Percentiles rank a stretch among this genome's conserved stretches.
These are phyloP conservation scores for Emmonsiellopsis sp. DNA, from an alignment of 2,329 filamentous ascomycete genomes.

Conservation along the genomic window DNA sequence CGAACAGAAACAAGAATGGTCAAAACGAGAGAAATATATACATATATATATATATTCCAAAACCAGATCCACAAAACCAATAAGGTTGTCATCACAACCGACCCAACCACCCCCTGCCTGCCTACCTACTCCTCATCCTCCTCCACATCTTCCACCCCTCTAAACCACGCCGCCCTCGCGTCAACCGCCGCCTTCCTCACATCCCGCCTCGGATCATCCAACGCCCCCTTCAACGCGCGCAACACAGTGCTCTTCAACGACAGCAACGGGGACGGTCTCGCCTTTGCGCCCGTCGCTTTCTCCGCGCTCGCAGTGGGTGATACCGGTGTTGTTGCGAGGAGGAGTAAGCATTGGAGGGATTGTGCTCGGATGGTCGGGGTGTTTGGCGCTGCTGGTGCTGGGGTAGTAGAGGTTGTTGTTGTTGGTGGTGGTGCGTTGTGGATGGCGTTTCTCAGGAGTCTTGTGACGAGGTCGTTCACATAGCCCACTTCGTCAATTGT, in stretches of 20 bases:
- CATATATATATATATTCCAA: no score
- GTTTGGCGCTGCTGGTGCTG: slow-evolving; percentile 9
- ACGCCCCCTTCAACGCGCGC: slow-evolving; percentile 42
- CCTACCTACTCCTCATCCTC: slow-evolving; percentile 37
- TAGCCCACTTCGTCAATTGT: slow-evolving; percentile 47
- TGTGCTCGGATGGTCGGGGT: slow-evolving; percentile 24
- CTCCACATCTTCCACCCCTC: slow-evolving; percentile 49
- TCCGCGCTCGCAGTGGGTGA: slow-evolving; percentile 14
- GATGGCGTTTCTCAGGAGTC: slow-evolving; percentile 43
- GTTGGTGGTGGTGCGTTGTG: slow-evolving; percentile 12
- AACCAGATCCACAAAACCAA: no score
- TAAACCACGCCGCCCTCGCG: slow-evolving; percentile 52
- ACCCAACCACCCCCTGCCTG: no score
- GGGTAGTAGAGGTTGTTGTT: neutral
- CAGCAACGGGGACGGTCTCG: slow-evolving; percentile 39
- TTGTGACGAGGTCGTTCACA: slow-evolving; percentile 46
- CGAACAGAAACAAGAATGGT: no score
- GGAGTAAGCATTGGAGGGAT: slow-evolving; percentile 29
- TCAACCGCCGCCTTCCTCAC: slow-evolving; percentile 55
- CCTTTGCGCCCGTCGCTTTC: slow-evolving; percentile 9
- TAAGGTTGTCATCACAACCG: no score
- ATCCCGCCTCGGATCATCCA: slow-evolving; percentile 56
- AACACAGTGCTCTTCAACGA: slow-evolving; percentile 50
- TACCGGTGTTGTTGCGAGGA: slow-evolving; percentile 25
- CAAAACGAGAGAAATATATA: no score